Percentiles rank a stretch among this genome's conserved stretches.
These are phyloP conservation scores for Aschersonia sp. DNA, from an alignment of 2,329 filamentous ascomycete genomes.

Conservation along the genomic window DNA sequence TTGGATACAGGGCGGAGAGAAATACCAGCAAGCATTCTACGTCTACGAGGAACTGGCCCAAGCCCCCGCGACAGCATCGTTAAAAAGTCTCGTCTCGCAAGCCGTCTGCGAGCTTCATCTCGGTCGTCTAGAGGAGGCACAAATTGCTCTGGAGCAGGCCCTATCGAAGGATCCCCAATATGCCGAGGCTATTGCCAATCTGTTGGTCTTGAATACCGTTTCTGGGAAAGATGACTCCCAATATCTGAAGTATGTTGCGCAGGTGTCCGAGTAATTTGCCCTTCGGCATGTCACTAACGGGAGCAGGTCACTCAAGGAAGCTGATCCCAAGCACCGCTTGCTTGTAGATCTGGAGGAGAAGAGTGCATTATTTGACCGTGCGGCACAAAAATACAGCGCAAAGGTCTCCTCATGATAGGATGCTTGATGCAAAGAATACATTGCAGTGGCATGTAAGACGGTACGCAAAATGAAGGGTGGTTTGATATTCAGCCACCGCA, in stretches of 20 bases:
- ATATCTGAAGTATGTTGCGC: constrained; percentile 40
- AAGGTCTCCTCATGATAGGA: constrained; percentile 48
- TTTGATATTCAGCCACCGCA: too few species aligned
- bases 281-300: background rate
- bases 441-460: too few species aligned
- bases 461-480: too few species aligned
- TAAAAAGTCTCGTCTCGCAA: constrained; percentile 67
- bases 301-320: constrained; percentile 37
- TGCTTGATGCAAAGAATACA: constrained; percentile 7
- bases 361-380: constrained; percentile 74
- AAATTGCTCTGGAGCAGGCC: constrained; percentile 71
- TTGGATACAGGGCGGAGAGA: constrained; percentile 61
- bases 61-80: constrained; percentile 64
- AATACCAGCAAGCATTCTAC: constrained; percentile 94
- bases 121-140: constrained; percentile 75
- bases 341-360: constrained; percentile 69
- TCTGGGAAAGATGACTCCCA: constrained; percentile 56
- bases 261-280: too few species aligned
- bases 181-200: constrained; percentile 66
- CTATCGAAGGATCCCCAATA: constrained; percentile 57
- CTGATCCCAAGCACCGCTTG: constrained; percentile 53
- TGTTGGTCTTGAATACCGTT: constrained; percentile 64
- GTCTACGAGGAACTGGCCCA: constrained; percentile 94
- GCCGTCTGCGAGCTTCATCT: constrained; percentile 86
- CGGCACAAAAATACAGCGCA: constrained; percentile 71